Evolutionary conservation across 176 grass and related monocot genomes (phyloP), one percentile per base, ranked within the genome.

Genomic region (Ananas comosus): DNA sequence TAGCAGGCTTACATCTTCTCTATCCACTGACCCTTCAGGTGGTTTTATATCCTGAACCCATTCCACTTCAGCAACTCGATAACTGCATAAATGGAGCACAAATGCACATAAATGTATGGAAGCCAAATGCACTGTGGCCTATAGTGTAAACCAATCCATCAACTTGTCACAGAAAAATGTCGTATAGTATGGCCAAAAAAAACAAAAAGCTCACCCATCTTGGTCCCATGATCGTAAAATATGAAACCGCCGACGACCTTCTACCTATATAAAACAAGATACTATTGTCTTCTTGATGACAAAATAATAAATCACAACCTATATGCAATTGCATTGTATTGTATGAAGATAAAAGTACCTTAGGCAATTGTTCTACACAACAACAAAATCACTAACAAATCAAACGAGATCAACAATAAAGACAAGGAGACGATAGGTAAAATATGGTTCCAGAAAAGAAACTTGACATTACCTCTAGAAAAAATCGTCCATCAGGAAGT

Each of bases 61-160:
- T 81, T 99, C 94, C 85, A 99, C 83, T 91, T 99, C 84, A 81
- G 94, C 89, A 83, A 99, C 84, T 65, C 94, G 85, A 81, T 99
- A 99, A 51, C 89, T 99, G 64, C 56, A 79, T 63, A 48, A 72
- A 21, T 74, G 66, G 69, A 85, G 8, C 9, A 75, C 8, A 70
- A 66, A 82, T 63, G 72, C 67, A 73, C 82, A 65, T 66, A 51
- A 56, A 53, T 52, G 48, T 51, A 74, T 12, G 28, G 50, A 79
- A 69, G 13, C 13, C 54, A 59, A 10, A 59, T 59, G 19, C 8
- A 17, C 54, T 18, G 19, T 17, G 21, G 21, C 54, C 19, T 18
- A 59, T 4, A 59, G 54, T 21, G 9, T 59, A 48, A 11, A 1
- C 13, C 53, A 9, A 5, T 49, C 65, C 65, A 67, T 47, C 12